These are phyloP conservation scores for Mucor indicus DNA, from an alignment of 371 early-diverging fungal species.

Conservation along the genomic window DNA sequence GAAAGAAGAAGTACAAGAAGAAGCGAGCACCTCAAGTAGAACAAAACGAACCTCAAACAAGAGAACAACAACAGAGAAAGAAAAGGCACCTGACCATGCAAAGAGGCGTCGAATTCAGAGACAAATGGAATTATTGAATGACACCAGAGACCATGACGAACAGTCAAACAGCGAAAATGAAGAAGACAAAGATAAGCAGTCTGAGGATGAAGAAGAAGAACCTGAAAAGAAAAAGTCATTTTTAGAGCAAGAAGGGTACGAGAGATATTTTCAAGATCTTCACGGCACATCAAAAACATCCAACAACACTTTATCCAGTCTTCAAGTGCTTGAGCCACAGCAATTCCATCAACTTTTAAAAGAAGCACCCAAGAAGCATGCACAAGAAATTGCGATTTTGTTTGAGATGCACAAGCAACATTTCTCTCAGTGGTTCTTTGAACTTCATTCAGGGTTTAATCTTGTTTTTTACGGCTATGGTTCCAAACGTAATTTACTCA, in stretches of 20 bases:
- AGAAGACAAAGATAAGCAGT: conserved; percentile 13
- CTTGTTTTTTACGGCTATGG: conserved; percentile 88
- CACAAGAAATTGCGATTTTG: conserved; percentile 53
- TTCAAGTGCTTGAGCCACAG: conserved; percentile 64
- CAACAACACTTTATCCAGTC: conserved; percentile 79
- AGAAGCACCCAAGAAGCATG: conserved; percentile 56
- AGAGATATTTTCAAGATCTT: conserved; percentile 73
- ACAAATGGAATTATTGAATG: conserved; percentile 28
- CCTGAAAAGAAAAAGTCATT: conserved; percentile 25
- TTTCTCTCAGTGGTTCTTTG: conserved; percentile 85
- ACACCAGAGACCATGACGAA: conserved; percentile 5
- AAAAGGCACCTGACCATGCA: conserved; percentile 15
- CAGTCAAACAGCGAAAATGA: conserved; percentile 28
- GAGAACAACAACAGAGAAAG: conserved; percentile 1
- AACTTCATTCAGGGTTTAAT: conserved; percentile 74
- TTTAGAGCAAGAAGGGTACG: conserved; percentile 53
- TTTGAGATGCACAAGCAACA: conserved; percentile 53
- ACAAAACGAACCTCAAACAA: too few species aligned
- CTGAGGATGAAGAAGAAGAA: conserved; percentile 29
- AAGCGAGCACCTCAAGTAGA: too few species aligned
- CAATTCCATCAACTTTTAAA: conserved; percentile 57
- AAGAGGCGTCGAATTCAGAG: conserved; percentile 27
- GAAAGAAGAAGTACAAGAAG: conserved; percentile 4
- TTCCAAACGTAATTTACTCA: conserved; percentile 78
- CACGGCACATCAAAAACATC: conserved; percentile 66